Conservation (phyloP, 768 basidiomycete species). For the Chalciporus sphaerocephalus region DNA sequence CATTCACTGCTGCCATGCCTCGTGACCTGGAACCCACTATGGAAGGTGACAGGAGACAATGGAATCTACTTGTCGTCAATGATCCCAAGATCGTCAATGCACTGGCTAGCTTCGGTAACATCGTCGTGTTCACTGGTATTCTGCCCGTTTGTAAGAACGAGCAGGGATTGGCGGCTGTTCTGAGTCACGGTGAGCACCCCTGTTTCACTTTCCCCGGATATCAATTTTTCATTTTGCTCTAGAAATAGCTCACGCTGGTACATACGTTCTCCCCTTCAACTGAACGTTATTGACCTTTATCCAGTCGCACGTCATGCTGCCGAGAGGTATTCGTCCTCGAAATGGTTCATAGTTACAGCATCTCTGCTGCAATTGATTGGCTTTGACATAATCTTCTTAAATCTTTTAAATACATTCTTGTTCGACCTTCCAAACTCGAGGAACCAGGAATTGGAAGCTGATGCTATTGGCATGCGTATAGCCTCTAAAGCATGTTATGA, state of each 20-base stretch:
- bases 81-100: conserved; percentile 72
- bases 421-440: conserved; percentile 81
- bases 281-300: conserved; percentile 15
- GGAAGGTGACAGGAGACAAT: conserved; percentile 35
- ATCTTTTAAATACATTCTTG: conserved; percentile 45
- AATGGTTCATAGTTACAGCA: conserved; percentile 38
- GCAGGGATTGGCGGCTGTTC: conserved; percentile 75
- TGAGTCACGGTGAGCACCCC: conserved; percentile 65
- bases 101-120: conserved; percentile 68
- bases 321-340: conserved; percentile 42
- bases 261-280: conserved; percentile 7
- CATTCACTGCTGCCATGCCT: conserved; percentile 8
- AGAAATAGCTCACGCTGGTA: conserved; percentile 83
- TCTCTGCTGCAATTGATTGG: conserved; percentile 46
- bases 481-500: conserved; percentile 86
- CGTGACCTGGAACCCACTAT: conserved; percentile 1
- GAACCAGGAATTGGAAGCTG: conserved; percentile 82
- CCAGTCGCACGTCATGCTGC: conserved; percentile 55
- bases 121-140: conserved; percentile 89
- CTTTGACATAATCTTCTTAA: conserved; percentile 50
- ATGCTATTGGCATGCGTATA: conserved; percentile 77
- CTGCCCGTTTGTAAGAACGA: conserved; percentile 74
- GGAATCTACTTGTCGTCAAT: conserved; percentile 76
- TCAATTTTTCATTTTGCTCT: conserved; percentile 2
- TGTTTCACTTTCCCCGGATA: background rate